phyloP scores from a whole-genome alignment of 2,329 filamentous ascomycete species.

The Scytalidium lignicola region DNA sequence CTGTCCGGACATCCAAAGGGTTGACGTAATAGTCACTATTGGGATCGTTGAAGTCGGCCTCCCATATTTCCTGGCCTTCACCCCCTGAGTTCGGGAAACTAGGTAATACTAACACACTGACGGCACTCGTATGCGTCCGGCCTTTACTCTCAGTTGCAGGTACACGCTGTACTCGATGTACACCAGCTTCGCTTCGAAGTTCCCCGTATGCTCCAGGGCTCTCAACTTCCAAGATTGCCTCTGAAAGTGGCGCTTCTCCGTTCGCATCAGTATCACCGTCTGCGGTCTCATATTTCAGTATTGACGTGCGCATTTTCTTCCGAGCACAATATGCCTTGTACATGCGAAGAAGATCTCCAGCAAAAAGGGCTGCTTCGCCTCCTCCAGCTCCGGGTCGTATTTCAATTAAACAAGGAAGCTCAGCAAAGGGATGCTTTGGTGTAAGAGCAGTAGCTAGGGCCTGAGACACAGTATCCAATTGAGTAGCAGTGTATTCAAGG shows the following conservation, averaged over 20 bases:
- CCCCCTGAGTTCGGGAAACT: constrained; percentile 60
- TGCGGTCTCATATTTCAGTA: constrained; percentile 76
- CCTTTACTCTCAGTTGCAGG: constrained; percentile 88
- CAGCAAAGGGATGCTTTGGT: constrained; percentile 82
- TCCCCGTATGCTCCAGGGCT: constrained; percentile 72
- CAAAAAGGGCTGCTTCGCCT: constrained; percentile 86
- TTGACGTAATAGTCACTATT: constrained; percentile 89
- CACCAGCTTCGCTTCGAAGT: constrained; percentile 83
- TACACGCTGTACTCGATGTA: constrained; percentile 91
- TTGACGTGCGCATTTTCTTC: constrained; percentile 57
- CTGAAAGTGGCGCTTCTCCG: constrained; percentile 67
- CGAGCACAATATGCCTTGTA: constrained; percentile 74
- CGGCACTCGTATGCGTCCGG: constrained; percentile 88
- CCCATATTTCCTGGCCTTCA: constrained; percentile 42
- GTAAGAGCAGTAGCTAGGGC: constrained; percentile 73
- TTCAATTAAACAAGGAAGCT: constrained; percentile 86
- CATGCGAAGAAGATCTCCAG: constrained; percentile 83
- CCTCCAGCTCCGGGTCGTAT: constrained; percentile 89
- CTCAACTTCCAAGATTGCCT: constrained; percentile 82
- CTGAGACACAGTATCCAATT: constrained; percentile 58
- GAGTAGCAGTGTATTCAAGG: constrained; percentile 57
- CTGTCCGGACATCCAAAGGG: constrained; percentile 72
- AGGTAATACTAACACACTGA: constrained; percentile 86
- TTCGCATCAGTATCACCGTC: constrained; percentile 56
- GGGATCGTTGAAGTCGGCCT: constrained; percentile 70